Base-by-base conservation (phyloP, 1,139 yeast genomes). In the Kluyveromyces sp. region DNA sequence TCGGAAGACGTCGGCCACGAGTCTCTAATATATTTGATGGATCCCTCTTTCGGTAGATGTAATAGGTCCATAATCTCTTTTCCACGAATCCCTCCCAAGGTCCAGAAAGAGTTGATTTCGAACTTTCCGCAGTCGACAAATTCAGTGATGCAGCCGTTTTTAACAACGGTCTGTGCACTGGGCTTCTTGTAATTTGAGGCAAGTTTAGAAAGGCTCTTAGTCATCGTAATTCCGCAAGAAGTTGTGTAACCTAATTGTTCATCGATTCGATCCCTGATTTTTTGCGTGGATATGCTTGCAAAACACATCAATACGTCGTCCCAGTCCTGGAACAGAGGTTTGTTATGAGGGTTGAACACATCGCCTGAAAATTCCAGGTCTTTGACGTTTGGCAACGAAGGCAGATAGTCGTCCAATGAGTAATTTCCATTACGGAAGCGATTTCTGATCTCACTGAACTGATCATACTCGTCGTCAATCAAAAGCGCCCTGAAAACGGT, bases 81-180 rank as follows among this genome's bases (percentile, higher is more conserved):
- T 0, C 98, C 98, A 4, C 74, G 67, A 54, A 85, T 86, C 2
- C 98, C 98, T 3, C 98, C 98, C 71, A 89, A 69, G 0, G 95
- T 89, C 71, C 95, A 83, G 46, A 89, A 75, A 54, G 89, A 95
- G 1, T 76, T 75, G 17, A 92, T 60, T 46, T 79, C 78, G 57
- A 83, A 82, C n/a, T 54, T 41, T 2, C 57, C 64, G 39, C 73
- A 69, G 33, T 68, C 68, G 12, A 89, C 61, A 57, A 89, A 92
- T 1, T 58, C 55, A 2, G 66, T 53, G 1, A 80, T 67, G 20
- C 75, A 66, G 4, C 60, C 56, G 41, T 75, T 74, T 33, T 82
- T 63, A 0, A 92, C 70, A 2, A 85, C 71, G 0, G 96, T 87
- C 59, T 92, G 98, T 40, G 80, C 77, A 59, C 87, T 81, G 0